These are phyloP conservation scores for Nannizzia gypsea DNA, from an alignment of 2,329 filamentous ascomycete genomes.

Conservation along the genomic window DNA sequence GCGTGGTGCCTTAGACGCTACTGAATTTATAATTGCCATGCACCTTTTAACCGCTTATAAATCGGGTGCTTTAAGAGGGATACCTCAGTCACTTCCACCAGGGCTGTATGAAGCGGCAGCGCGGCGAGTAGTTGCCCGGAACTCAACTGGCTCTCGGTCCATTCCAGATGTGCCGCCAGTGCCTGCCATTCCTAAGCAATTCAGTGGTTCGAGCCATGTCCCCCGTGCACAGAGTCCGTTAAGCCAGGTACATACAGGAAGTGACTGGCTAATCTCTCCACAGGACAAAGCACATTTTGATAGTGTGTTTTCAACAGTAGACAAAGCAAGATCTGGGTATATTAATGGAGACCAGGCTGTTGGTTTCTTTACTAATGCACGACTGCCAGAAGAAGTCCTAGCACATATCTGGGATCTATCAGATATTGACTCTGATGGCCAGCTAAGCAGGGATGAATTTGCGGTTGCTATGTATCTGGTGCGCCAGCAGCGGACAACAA, in stretches of 20 bases:
- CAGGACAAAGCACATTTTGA: conserved; percentile 84
- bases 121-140: conserved; percentile 46
- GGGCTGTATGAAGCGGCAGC: conserved; percentile 84
- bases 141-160: conserved; percentile 42
- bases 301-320: conserved; percentile 69
- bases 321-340: conserved; percentile 66
- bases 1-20: conserved; percentile 69
- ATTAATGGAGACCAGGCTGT: conserved; percentile 94
- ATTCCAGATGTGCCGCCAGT: conserved; percentile 43
- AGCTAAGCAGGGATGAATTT: conserved; percentile 78
- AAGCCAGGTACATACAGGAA: conserved; percentile 42
- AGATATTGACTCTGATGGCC: conserved; percentile 82
- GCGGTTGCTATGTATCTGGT: conserved; percentile 97
- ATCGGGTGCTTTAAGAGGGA: conserved; percentile 62
- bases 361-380: conserved; percentile 83
- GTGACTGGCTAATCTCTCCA: conserved; percentile 71
- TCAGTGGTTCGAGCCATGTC: conserved; percentile 50
- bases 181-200: conserved; percentile 66
- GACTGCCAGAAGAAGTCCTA: conserved; percentile 73
- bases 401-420: conserved; percentile 96
- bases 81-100: conserved; percentile 70
- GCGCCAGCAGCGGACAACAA: conserved; percentile 68
- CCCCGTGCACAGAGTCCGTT: conserved; percentile 51
- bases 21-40: conserved; percentile 97
- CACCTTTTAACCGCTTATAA: conserved; percentile 89